Evolutionary conservation across 2,329 filamentous ascomycete species (phyloP).

Genomic region (Trichoderma koningii): DNA sequence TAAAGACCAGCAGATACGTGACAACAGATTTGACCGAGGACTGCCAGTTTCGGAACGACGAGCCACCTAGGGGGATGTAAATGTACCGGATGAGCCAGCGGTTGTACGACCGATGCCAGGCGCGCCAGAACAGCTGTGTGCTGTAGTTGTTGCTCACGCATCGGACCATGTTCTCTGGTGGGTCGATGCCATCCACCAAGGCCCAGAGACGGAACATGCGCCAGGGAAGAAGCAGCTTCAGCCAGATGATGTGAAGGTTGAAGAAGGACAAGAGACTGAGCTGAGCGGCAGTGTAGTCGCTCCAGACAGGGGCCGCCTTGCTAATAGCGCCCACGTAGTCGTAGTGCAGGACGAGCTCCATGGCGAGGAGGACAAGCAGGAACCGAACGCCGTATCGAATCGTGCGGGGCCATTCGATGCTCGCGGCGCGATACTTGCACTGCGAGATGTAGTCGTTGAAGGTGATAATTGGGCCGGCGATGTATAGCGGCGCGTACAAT

Average conservation of each 20-base stretch:
- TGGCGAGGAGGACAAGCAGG: conserved; percentile 73
- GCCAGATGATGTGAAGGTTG: conserved; percentile 96
- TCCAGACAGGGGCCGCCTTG: conserved; percentile 78
- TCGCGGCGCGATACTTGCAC: conserved; percentile 70
- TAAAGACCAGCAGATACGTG: conserved; percentile 86
- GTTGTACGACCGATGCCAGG: conserved; percentile 95
- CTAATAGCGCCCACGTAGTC: conserved; percentile 93
- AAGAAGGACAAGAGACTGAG: conserved; percentile 90
- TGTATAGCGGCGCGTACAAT: conserved; percentile 89
- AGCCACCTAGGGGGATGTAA: conserved; percentile 86
- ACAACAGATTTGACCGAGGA: conserved; percentile 60
- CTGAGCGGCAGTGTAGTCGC: conserved; percentile 80
- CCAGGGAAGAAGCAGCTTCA: conserved; percentile 95
- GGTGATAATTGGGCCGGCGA: conserved; percentile 89
- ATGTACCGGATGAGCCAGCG: conserved; percentile 93
- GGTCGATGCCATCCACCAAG: conserved; percentile 85
- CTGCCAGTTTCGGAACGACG: conserved; percentile 50
- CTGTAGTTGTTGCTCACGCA: conserved; percentile 96
- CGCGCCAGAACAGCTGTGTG: conserved; percentile 88
- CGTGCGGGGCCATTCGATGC: conserved; percentile 70
- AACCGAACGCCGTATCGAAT: conserved; percentile 83
- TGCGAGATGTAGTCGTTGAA: conserved; percentile 99
- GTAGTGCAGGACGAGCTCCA: conserved; percentile 90
- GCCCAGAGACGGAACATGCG: conserved; percentile 98
- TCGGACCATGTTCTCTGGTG: conserved; percentile 96